Evolutionary conservation across 345 rosid genomes (phyloP), one percentile per base, ranked within the genome.

Genomic region (Salix exigua): DNA sequence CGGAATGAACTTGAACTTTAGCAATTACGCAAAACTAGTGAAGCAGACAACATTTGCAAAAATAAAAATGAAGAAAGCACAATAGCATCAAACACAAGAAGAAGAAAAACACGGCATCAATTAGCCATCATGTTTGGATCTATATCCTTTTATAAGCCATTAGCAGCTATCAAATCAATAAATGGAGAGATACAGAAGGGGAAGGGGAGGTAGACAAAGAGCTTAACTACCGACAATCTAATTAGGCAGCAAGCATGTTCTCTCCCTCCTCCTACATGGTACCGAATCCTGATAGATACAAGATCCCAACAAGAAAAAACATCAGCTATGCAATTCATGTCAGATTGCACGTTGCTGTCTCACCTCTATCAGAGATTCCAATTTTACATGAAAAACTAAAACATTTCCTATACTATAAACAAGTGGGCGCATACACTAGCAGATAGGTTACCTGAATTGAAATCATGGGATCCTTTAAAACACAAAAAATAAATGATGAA

Each of bases 201-300:
- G n/a, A 35, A 30, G 33, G 44, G 31, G 66, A 35, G 50, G n/a
- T 21, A 72, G 62, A 37, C 44, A 21, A 37, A n/a, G 66, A 37
- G 74, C 65, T 53, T 11, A 26, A 71, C 23, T 53, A 35, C 74
- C 60, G 25, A 55, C 65, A 71, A 23, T 71, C 74, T 5, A 55
- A 26, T 21, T 6, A 33, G 66, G 60, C 21, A 16, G 40, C 60
- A 23, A 50, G 55, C 62, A 55, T 51, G 58, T 70, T 70, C 53
- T 70, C 62, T 58, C 14, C 33, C 62, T 18, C 51, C 21, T 28
- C 40, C 50, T 17, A 23, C 25, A 58, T 28, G 10, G 42, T 70
- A 48, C 35, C 37, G 35, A 4, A 46, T 70, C 21, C 37, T 37
- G 42, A n/a, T 14, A 2, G 30, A 4, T 13, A 71, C 44, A 64